Conservation (phyloP, 176 grass and related monocot genomes). For the Musa troglodytarum region DNA sequence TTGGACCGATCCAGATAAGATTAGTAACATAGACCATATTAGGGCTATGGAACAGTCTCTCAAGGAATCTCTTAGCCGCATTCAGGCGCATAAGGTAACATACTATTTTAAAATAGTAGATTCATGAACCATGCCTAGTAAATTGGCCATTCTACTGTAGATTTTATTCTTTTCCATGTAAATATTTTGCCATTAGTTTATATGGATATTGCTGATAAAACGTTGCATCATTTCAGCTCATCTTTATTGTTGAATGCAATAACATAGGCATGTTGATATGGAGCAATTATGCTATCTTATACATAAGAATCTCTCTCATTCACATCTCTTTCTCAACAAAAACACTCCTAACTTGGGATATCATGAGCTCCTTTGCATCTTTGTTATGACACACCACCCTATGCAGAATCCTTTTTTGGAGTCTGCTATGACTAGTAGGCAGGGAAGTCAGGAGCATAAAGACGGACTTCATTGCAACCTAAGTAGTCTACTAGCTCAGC, state of each 20-base stretch:
- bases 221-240: not conserved
- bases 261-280: not conserved
- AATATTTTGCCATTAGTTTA: not conserved
- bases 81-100: constrained; percentile 49
- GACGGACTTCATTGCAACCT: too few relatives aligned
- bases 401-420: not conserved
- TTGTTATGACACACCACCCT: not conserved
- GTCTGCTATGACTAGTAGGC: too few relatives aligned
- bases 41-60: constrained; percentile 78
- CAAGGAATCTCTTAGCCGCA: constrained; percentile 46
- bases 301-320: not conserved
- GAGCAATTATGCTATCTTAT: not conserved
- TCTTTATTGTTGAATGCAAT: not conserved
- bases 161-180: not conserved
- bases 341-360: not conserved
- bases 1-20: constrained; percentile 58
- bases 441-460: too few relatives aligned
- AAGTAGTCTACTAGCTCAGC: too few relatives aligned
- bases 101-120: not conserved
- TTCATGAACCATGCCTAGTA: not conserved
- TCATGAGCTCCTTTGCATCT: not conserved
- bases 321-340: not conserved
- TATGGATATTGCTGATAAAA: not conserved
- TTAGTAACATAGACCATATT: constrained; percentile 62
- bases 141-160: not conserved